phyloP scores from a whole-genome alignment of 2,329 filamentous ascomycete genomes.

The Trichoderma pleuroti region DNA sequence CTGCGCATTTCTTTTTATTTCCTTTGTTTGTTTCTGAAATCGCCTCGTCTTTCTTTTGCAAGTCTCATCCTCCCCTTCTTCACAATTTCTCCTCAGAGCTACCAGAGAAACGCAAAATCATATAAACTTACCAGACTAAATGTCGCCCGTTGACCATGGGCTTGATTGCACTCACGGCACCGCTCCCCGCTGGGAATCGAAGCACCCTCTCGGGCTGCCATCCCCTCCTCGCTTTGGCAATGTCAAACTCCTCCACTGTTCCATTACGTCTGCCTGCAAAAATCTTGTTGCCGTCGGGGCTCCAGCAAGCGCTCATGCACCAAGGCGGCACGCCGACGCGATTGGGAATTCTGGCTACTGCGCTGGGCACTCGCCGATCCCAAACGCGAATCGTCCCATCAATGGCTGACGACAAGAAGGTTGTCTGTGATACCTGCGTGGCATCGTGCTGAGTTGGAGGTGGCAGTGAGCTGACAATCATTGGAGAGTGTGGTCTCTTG shows the following conservation, averaged over 20 bases:
- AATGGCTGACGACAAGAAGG: conserved; percentile 83
- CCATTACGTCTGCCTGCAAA: conserved; percentile 89
- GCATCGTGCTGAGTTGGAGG: conserved; percentile 46
- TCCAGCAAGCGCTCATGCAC: conserved; percentile 98
- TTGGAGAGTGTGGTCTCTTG: conserved; percentile 26
- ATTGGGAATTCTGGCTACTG: conserved; percentile 75
- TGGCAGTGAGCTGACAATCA: conserved; percentile 35
- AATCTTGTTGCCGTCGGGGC: conserved; percentile 89
- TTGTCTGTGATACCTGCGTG: conserved; percentile 65
- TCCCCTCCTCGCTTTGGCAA: conserved; percentile 68
- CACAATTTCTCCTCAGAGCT: background rate
- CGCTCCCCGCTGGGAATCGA: conserved; percentile 84
- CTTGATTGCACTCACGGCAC: conserved; percentile 80
- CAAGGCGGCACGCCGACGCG: conserved; percentile 79
- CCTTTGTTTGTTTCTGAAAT: background rate
- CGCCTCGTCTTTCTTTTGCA: background rate
- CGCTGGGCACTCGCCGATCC: conserved; percentile 74
- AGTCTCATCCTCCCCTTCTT: no score
- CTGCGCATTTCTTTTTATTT: background rate
- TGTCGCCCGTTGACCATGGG: conserved; percentile 92
- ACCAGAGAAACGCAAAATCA: background rate
- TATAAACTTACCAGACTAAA: conserved; percentile 63
- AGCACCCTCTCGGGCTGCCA: conserved; percentile 74
- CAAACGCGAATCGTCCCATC: conserved; percentile 89
- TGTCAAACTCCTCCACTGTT: conserved; percentile 88